Evolutionary conservation across 371 early-diverging fungal species (phyloP), one percentile per base, ranked within the genome.

Genomic region (Rhizopus sp.): DNA sequence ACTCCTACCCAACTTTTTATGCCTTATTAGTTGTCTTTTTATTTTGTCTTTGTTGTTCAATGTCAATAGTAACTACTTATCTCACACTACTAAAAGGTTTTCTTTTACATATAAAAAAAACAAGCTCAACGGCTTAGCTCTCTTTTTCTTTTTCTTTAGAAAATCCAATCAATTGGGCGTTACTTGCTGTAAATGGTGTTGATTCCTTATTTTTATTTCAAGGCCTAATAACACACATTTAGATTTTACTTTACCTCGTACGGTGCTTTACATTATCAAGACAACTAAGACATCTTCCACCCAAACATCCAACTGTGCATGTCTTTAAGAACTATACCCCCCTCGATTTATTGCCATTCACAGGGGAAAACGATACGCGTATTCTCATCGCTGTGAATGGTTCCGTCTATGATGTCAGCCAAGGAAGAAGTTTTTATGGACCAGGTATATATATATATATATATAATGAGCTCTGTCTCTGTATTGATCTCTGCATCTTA

Each of bases 371-470:
- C 32, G 60, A 57, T 42, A 58, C 64, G 5, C 81, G 82, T 12
- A 91, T 96, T 45, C 78, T 88, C 32, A 86, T 96, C 75, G 93
- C 80, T 2, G 88, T 95, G 12, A 87, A 87, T 53, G 92, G 94
- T 8, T 83, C 86, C 13, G 92, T 96, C 12, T 97, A 87, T 66
- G 96, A 97, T 66, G 96, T 97, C 5, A 87, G 91, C 3, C 71
- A 80, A 13, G 94, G 95, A n/a, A 77, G 85, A 10, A 86, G 82
- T 52, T 95, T 94, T 72, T 97, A 97, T 63, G 97, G 96, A 0
- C 97, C 95, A 49, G 93, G 92, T 90, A 77, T 53, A 32, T 49
- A 59, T 16, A 35, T 9, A 33, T 45, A 8, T 16, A 12, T 10
- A 29, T 55, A 15, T 49, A 8, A 29, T 46, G 7, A 46, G 3